Conservation (phyloP, 2,329 filamentous ascomycete species). For the Apiospora sp. region DNA sequence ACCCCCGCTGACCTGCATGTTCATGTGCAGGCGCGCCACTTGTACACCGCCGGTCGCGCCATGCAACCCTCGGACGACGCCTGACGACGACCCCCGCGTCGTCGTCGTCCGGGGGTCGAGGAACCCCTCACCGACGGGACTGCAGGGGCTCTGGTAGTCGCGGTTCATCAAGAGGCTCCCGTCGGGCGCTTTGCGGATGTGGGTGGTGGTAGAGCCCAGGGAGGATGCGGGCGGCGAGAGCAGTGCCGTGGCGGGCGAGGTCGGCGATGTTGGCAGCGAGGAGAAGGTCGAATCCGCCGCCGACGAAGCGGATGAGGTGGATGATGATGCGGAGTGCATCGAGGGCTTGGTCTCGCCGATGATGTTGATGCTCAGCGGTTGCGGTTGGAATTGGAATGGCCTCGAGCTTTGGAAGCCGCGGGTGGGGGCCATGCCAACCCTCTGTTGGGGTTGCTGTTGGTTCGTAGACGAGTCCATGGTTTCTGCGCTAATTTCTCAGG, state of each 20-base stretch:
- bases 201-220: neutral
- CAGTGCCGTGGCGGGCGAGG: neutral
- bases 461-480: neutral
- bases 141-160: neutral
- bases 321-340: neutral
- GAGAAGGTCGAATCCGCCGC: neutral
- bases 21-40: neutral
- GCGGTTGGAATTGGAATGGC: neutral
- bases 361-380: neutral
- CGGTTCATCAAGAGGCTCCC: conserved; percentile 7
- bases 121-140: neutral
- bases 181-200: neutral
- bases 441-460: neutral
- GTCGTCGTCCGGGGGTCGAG: neutral
- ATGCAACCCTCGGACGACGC: neutral
- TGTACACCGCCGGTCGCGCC: neutral
- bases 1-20: neutral
- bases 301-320: neutral
- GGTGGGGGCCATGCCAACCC: neutral
- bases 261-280: neutral
- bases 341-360: neutral
- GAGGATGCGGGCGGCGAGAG: neutral
- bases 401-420: conserved; percentile 4
- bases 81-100: too few species aligned
- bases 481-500: neutral